Evolutionary conservation across 805 yeast species (phyloP).

Genomic region (Pichia gijzeniarum): DNA sequence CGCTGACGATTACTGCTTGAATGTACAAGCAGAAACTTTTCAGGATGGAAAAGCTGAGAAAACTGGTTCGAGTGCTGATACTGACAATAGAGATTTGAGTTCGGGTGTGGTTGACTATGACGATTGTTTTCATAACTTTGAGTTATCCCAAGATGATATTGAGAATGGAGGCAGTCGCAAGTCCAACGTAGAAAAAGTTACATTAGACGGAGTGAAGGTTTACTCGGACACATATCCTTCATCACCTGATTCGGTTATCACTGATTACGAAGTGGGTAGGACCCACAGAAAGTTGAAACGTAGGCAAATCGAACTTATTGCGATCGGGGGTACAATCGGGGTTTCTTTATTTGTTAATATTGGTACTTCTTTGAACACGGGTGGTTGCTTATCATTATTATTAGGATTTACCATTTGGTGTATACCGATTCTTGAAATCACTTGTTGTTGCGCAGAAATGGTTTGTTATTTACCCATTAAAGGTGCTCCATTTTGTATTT

Average conservation of each 20-base stretch:
- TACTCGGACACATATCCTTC: too few relatives aligned
- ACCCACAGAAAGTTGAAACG: slow-evolving; percentile 36
- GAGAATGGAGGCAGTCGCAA: neutral
- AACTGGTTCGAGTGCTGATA: neutral
- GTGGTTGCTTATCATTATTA: slow-evolving; percentile 37
- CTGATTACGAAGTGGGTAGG: slow-evolving; percentile 12
- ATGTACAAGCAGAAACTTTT: slow-evolving; percentile 10
- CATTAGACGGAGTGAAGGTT: too few relatives aligned
- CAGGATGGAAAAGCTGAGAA: neutral
- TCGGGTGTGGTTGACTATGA: slow-evolving; percentile 6
- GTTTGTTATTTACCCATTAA: slow-evolving; percentile 38
- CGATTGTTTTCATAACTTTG: slow-evolving; percentile 13
- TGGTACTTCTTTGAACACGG: slow-evolving; percentile 33
- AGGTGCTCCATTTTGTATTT: slow-evolving; percentile 39
- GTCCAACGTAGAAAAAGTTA: too few relatives aligned
- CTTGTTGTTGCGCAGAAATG: slow-evolving; percentile 39
- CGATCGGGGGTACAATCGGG: slow-evolving; percentile 54
- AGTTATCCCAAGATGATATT: slow-evolving; percentile 1
- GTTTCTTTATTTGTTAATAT: slow-evolving; percentile 39
- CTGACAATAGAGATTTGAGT: neutral
- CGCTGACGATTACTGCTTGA: slow-evolving; percentile 7
- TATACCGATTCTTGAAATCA: slow-evolving; percentile 36
- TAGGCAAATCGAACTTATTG: slow-evolving; percentile 70
- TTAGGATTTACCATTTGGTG: slow-evolving; percentile 38
- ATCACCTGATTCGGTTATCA: too few relatives aligned